Base-by-base conservation (phyloP, 2,329 filamentous ascomycete species). In the Alternaria triticina region DNA sequence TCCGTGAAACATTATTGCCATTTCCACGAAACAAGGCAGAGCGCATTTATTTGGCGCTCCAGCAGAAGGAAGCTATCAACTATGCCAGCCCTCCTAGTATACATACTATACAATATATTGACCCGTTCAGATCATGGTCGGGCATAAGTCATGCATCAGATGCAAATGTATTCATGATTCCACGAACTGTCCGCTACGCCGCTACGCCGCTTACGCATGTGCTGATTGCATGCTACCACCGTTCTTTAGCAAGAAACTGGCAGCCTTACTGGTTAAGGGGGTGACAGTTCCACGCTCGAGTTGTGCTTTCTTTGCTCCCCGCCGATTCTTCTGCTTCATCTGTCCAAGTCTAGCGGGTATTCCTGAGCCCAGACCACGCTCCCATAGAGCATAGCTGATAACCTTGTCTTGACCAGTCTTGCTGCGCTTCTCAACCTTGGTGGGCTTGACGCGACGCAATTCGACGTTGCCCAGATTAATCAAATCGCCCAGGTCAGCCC, bases 381-480 rank as follows among this genome's bases (percentile, higher is more conserved):
- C 71, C 62, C 63, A 67, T 17, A 95, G 83, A 80, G 93, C 90
- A 73, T 89, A 83, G 78, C 91, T 86, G 73, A 95, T 92, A 54
- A 94, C 79, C 87, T 96, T 96, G 88, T 90, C 92, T 73, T 92
- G 85, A 27, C 93, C 93, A 45, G 92, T 77, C 52, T 87, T 85
- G 71, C 86, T 88, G 80, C 95, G 91, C 77, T 88, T 89, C 77
- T 95, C 87, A 33, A 91, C 88, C 10, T 88, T 86, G 8, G 89
- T 94, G 63, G 92, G 83, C 72, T 90, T 89, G 68, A 86, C 86
- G 25, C 81, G 77, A 70, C 87, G 86, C 22, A 97, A 82, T 70
- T 85, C 86, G 46, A 97, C 89, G 75, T 97, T 97, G 33, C 71
- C 69, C 15, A 75, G 45, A 4, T 59, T 67, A 45, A 77, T 63